Base-by-base conservation (phyloP, 1,139 yeast genomes). In the Geotrichum klebahnii region DNA sequence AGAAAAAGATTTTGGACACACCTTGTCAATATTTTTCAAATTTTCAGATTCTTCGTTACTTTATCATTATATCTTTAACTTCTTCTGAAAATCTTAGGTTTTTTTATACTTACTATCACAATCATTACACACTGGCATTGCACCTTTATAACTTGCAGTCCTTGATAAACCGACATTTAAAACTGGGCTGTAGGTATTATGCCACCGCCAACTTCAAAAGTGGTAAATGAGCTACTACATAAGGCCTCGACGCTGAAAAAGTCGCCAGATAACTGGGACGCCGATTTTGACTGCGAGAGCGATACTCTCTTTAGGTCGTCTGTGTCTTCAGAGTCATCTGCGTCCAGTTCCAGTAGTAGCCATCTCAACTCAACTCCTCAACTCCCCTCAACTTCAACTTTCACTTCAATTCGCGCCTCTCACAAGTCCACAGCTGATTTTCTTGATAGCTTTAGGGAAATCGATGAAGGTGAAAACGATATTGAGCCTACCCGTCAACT, bases 201-300 rank as follows among this genome's bases (percentile, higher is more conserved):
- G 48, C 48, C 48, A 20, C 42, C 43, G 40, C n/a, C 33, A 6
- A 29, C n/a, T 19, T 26, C 26, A 3, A 22, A 22, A 14, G 33
- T 26, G 16, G 46, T 36, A n/a, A 44, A 36, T 12, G 37, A 26
- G 17, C 44, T 51, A 22, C 43, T 44, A n/a, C 35, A 43, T 17
- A 29, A 41, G 28, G 53, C 53, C 9, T 24, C 41, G 14, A 17
- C 41, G 2, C 12, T 22, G 10, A 46, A 43, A 14, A n/a, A n/a
- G n/a, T 33, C 34, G 2, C 38, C 48, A 3, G 48, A 48, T 29
- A 37, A 44, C 38, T 52, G 54, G 54, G 54, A 52, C 35, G 44
- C 44, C 6, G 54, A 52, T 22, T 52, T 52, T 35, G 52, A 45
- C 29, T 44, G 51, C 37, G 50, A 34, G 6, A 43, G 37, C 34